Evolutionary conservation across 192 early-diverging fungal genomes (phyloP), one percentile per base, ranked within the genome.

Genomic region (Spizellomyces sp.): DNA sequence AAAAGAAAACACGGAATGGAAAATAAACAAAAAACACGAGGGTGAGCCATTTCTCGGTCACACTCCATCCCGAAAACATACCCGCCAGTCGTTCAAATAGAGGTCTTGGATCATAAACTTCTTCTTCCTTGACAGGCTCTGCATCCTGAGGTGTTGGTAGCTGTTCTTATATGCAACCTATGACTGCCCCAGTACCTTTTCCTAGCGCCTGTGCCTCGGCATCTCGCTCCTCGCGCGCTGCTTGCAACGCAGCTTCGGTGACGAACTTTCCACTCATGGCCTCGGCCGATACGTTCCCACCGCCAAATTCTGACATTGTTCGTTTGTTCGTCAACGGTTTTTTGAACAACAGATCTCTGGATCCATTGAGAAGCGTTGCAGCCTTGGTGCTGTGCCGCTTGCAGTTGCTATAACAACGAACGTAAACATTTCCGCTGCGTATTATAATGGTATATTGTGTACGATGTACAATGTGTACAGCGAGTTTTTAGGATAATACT

Each of bases 181-280:
- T n/a, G n/a, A 4, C 7, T 21, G 27, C 27, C 27, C 27, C 27
- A 36, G 14, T 62, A 70, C 69, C 69, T 62, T 60, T 5, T 15
- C 69, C 69, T 50, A 62, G 58, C 22, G 69, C 69, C 27, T 61
- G 14, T 19, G 69, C 69, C 47, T 70, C 69, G 14, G 41, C 58
- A n/a, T 62, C 46, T 5, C 69, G 69, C 50, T 62, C 58, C 10
- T 27, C 48, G 19, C 60, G 69, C 8, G 58, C 47, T 15, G 45
- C 45, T 50, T 70, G 58, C 43, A 50, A 2, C 60, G 54, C 69
- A 17, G 22, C 22, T 15, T n/a, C 45, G 12, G 44, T 70, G 45
- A 62, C 69, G 45, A 70, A 70, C 58, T 62, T 64, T 27, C 45
- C 8, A 21, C 5, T 44, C 45, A 48, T 89, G 60, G 60, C 54